phyloP scores from a whole-genome alignment of 768 basidiomycete species.

The Agaricus subrufescens region DNA sequence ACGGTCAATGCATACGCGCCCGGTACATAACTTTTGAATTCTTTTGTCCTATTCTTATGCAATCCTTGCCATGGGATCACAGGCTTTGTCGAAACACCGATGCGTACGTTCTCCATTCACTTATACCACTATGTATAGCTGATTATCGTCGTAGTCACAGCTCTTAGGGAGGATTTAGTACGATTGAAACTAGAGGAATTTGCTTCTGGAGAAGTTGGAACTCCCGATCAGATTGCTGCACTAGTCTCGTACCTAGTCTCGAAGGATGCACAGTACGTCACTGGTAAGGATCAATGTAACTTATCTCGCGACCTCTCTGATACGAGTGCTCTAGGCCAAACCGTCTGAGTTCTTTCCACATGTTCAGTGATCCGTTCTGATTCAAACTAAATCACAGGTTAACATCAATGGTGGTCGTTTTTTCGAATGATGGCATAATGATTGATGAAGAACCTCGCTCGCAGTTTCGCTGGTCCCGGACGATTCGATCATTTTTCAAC shows the following conservation, averaged over 20 bases:
- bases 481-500: too few relatives aligned
- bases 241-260: slow-evolving; percentile 19
- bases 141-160: not conserved
- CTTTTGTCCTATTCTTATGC: not conserved
- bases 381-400: not conserved
- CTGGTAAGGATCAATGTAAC: slow-evolving; percentile 9
- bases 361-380: not conserved
- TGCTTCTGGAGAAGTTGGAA: not conserved
- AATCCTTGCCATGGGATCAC: not conserved
- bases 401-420: slow-evolving; percentile 11
- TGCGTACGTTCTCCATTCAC: not conserved
- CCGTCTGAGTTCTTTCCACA: not conserved
- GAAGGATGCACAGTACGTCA: slow-evolving; percentile 15
- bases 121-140: not conserved
- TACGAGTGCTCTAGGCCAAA: not conserved
- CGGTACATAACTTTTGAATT: slow-evolving; percentile 13
- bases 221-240: slow-evolving; percentile 14
- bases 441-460: not conserved
- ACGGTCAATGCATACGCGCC: slow-evolving; percentile 41
- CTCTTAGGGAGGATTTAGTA: not conserved
- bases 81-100: slow-evolving; percentile 2
- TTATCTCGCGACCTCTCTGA: not conserved
- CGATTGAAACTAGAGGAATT: not conserved
- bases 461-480: not conserved
- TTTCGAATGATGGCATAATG: slow-evolving; percentile 4